Evolutionary conservation across 345 rosid species (phyloP).

Genomic region (Citrus unshiu): DNA sequence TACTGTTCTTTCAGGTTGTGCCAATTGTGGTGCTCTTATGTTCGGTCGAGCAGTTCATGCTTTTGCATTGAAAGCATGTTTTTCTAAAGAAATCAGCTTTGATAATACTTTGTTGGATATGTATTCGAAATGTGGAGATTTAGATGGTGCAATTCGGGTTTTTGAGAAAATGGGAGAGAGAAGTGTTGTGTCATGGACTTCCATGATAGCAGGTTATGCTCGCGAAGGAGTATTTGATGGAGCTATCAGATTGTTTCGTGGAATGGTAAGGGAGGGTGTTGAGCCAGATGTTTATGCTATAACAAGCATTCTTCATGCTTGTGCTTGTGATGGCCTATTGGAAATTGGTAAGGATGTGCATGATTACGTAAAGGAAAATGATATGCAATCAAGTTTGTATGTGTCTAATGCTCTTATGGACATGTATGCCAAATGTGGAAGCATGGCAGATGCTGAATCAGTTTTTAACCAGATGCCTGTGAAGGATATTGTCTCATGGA

Average conservation of each 20-base stretch:
- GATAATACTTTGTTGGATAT: slow-evolving; percentile 57
- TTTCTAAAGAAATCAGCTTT: slow-evolving; percentile 30
- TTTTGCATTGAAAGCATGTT: slow-evolving; percentile 43
- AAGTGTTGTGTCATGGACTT: slow-evolving; percentile 70
- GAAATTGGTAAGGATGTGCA: slow-evolving; percentile 58
- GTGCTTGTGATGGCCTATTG: slow-evolving; percentile 53
- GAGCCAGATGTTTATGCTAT: slow-evolving; percentile 48
- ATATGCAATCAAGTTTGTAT: slow-evolving; percentile 42
- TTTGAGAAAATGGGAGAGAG: slow-evolving; percentile 45
- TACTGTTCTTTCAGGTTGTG: slow-evolving; percentile 55
- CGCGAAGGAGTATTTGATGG: slow-evolving; percentile 47
- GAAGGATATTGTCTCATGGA: slow-evolving; percentile 69
- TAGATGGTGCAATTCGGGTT: slow-evolving; percentile 41
- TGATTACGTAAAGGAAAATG: slow-evolving; percentile 41
- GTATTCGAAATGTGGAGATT: slow-evolving; percentile 61
- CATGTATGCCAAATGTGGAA: slow-evolving; percentile 80
- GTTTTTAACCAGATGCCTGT: slow-evolving; percentile 46
- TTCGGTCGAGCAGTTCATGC: slow-evolving; percentile 51
- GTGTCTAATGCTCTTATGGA: slow-evolving; percentile 67
- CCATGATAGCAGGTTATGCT: slow-evolving; percentile 71
- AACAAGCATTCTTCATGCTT: slow-evolving; percentile 59
- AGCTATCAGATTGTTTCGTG: slow-evolving; percentile 46
- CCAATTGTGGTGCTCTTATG: slow-evolving; percentile 23
- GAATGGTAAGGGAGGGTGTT: slow-evolving; percentile 50
- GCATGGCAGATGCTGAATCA: slow-evolving; percentile 50